These are phyloP conservation scores for Brassica juncea DNA, from an alignment of 345 rosid genomes.

Conservation along the genomic window DNA sequence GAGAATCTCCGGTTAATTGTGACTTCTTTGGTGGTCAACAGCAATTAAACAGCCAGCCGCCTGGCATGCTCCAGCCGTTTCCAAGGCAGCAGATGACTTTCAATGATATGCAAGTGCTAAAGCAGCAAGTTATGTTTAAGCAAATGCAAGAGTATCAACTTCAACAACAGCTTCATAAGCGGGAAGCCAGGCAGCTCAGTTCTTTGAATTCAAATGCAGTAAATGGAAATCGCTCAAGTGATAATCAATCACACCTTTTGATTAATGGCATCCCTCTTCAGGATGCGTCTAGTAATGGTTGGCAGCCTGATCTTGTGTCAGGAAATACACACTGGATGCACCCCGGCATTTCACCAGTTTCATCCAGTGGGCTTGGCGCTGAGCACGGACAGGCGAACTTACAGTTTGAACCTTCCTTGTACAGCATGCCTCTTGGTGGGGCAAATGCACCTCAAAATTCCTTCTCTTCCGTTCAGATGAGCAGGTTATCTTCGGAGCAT, in stretches of 20 bases:
- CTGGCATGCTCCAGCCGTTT: conserved; percentile 61
- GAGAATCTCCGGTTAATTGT: conserved; percentile 66
- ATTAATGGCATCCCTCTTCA: conserved; percentile 68
- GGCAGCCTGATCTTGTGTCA: conserved; percentile 62
- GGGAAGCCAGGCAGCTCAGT: conserved; percentile 56
- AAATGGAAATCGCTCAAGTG: conserved; percentile 47
- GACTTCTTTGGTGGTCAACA: conserved; percentile 72
- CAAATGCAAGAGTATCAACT: conserved; percentile 82
- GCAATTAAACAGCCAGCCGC: conserved; percentile 60
- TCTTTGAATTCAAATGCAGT: conserved; percentile 53
- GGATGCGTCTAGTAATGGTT: conserved; percentile 52
- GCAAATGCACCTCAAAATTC: conserved; percentile 50
- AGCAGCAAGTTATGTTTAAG: conserved; percentile 69
- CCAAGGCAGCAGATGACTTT: conserved; percentile 73
- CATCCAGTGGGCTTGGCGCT: conserved; percentile 56
- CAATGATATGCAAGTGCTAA: conserved; percentile 74
- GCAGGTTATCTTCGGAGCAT: conserved; percentile 49
- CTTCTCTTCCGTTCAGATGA: conserved; percentile 54
- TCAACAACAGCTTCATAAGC: conserved; percentile 61
- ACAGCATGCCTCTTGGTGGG: conserved; percentile 60
- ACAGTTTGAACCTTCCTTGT: conserved; percentile 68
- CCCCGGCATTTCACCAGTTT: conserved; percentile 46
- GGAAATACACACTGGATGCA: conserved; percentile 63
- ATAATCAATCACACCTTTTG: conserved; percentile 43
- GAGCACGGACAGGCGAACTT: conserved; percentile 59